Percentiles rank a stretch among this genome's conserved stretches.
Conservation (phyloP, 148 eudicot species). For the Vaccinium corymbosum region DNA sequence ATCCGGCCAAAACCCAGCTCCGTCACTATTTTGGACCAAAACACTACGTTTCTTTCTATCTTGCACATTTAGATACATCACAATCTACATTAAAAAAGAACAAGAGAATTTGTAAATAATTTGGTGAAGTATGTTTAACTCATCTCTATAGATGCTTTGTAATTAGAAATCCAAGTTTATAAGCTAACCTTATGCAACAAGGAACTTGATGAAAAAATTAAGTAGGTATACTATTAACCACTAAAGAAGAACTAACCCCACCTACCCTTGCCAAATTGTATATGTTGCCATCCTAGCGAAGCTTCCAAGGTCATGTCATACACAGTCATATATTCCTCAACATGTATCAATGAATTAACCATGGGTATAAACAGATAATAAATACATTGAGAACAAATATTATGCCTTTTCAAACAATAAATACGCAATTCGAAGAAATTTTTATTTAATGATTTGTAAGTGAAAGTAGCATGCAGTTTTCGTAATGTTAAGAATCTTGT, state of each 20-base stretch:
- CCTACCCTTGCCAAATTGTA: conserved; percentile 16
- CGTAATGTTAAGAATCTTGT: background rate
- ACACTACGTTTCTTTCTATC: background rate
- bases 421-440: background rate
- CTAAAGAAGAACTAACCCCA: conserved; percentile 14
- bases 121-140: background rate
- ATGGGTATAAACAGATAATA: background rate
- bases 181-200: conserved; percentile 11
- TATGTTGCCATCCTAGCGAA: background rate
- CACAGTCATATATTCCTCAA: background rate
- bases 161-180: conserved; percentile 8
- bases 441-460: background rate
- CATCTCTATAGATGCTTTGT: background rate
- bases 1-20: background rate
- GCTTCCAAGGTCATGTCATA: background rate
- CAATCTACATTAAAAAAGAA: background rate
- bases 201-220: conserved; percentile 4
- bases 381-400: background rate
- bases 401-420: background rate
- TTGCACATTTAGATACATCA: background rate
- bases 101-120: background rate
- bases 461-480: background rate
- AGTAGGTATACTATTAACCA: conserved; percentile 16
- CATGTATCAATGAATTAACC: background rate
- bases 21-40: background rate